Evolutionary conservation across 2,329 filamentous ascomycete genomes (phyloP).

Genomic region (Colletotrichum acutatum): DNA sequence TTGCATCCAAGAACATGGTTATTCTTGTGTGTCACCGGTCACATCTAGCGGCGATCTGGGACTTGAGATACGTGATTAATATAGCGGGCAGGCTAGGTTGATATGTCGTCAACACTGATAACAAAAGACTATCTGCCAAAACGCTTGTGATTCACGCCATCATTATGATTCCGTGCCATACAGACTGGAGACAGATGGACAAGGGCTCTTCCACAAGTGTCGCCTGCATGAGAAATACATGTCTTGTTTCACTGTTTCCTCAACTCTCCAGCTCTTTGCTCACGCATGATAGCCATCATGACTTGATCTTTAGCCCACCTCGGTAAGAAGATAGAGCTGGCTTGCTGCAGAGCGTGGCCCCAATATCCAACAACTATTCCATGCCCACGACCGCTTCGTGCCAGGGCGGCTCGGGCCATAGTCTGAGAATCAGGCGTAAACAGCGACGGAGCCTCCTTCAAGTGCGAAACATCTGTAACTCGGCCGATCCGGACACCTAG

Average conservation of each 20-base stretch:
- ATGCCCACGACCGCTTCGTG: constrained; percentile 35
- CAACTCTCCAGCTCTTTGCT: neutral
- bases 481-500: constrained; percentile 35
- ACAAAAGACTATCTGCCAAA: too few relatives aligned
- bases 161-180: too few relatives aligned
- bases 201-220: neutral
- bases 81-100: too few relatives aligned
- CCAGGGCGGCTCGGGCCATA: constrained; percentile 36
- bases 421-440: constrained; percentile 34
- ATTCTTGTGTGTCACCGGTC: too few relatives aligned
- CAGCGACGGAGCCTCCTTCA: constrained; percentile 32
- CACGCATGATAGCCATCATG: neutral
- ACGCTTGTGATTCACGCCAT: too few relatives aligned
- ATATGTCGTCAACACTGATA: too few relatives aligned
- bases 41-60: too few relatives aligned
- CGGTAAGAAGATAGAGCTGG: neutral
- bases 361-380: constrained; percentile 35
- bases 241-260: neutral
- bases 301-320: neutral
- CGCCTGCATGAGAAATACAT: neutral
- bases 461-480: constrained; percentile 36
- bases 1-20: too few relatives aligned
- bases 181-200: too few relatives aligned
- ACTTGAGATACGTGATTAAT: too few relatives aligned
- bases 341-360: constrained; percentile 36